Evolutionary conservation across 1,139 yeast genomes (phyloP).

Genomic region (Nadsonia starkeyi-henricii): DNA sequence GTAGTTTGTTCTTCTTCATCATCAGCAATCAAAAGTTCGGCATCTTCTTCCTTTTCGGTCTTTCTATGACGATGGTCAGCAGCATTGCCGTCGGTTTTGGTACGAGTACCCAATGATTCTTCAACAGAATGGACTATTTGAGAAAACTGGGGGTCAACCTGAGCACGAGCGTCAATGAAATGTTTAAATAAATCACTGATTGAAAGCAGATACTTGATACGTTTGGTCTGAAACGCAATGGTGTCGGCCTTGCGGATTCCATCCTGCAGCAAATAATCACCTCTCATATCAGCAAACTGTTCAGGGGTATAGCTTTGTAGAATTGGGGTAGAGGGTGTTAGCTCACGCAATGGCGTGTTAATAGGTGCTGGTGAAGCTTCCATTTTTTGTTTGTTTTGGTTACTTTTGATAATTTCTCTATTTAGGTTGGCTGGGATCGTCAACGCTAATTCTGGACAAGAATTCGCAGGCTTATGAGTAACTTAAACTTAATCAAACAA

Average conservation of each 20-base stretch:
- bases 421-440: no score
- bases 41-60: slow-evolving; percentile 71
- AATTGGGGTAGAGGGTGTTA: neutral
- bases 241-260: neutral
- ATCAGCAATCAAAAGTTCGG: slow-evolving; percentile 71
- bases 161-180: slow-evolving; percentile 72
- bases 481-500: no score
- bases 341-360: neutral
- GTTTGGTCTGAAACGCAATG: slow-evolving; percentile 26
- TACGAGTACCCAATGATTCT: slow-evolving; percentile 22
- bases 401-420: neutral
- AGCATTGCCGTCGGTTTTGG: slow-evolving; percentile 16
- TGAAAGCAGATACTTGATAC: slow-evolving; percentile 73
- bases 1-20: slow-evolving; percentile 32
- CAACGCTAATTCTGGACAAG: no score
- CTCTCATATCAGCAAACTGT: neutral
- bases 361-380: neutral
- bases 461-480: no score
- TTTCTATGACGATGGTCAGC: slow-evolving; percentile 18
- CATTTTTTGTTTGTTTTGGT: neutral
- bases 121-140: slow-evolving; percentile 45
- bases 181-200: slow-evolving; percentile 80
- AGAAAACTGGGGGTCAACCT: slow-evolving; percentile 59
- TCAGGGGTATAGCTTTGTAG: neutral
- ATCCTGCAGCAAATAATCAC: neutral